These are phyloP conservation scores for Chrysanthemum makinoi DNA, from an alignment of 129 eudicot species.

Conservation along the genomic window DNA sequence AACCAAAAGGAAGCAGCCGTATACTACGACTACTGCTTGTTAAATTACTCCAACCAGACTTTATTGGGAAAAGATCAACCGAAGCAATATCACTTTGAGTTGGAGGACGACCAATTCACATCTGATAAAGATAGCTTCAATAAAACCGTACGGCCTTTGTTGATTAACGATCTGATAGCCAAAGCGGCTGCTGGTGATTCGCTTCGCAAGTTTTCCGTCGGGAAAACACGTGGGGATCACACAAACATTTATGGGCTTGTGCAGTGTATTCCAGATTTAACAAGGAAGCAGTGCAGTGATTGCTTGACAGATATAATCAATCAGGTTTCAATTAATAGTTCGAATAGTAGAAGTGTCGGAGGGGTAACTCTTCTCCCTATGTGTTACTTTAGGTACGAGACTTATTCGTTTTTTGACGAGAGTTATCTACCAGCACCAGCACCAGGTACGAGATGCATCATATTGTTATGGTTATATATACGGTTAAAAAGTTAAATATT, in stretches of 20 bases:
- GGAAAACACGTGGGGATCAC: rapidly evolving
- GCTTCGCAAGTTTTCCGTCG: not conserved
- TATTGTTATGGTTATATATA: too few species aligned
- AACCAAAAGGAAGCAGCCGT: not conserved
- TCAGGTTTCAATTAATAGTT: not conserved
- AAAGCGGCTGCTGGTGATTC: not conserved
- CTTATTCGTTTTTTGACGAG: too few species aligned
- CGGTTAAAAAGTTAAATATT: too few species aligned
- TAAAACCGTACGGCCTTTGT: not conserved
- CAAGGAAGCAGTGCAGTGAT: not conserved
- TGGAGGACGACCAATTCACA: not conserved
- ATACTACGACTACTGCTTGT: not conserved
- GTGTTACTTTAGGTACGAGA: not conserved
- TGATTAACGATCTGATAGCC: not conserved
- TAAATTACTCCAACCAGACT: not conserved
- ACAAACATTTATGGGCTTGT: not conserved
- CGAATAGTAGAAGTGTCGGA: not conserved
- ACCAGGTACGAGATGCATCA: too few species aligned
- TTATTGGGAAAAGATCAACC: not conserved
- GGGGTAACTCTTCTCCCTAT: not conserved
- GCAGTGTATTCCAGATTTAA: not conserved
- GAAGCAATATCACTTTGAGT: not conserved
- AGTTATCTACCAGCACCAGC: too few species aligned
- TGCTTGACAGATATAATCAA: not conserved
- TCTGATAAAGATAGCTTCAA: not conserved